Evolutionary conservation across 176 grass and related monocot genomes (phyloP).

Genomic region (Hordeum marinum): DNA sequence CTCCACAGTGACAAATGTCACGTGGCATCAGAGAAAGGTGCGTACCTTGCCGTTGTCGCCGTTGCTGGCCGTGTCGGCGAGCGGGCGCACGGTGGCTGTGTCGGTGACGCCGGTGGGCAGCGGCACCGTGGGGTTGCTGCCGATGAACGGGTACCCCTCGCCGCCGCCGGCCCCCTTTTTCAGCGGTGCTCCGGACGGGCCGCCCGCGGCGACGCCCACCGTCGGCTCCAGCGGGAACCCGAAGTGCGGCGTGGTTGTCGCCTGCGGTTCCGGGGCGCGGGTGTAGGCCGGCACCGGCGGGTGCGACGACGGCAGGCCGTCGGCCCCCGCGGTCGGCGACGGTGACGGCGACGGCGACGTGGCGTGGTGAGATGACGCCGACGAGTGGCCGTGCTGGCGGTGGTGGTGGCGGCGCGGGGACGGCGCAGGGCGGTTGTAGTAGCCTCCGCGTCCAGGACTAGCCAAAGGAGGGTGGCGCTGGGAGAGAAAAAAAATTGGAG

Average conservation of each 20-base stretch:
- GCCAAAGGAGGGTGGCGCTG: not conserved
- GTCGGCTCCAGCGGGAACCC: slow-evolving; percentile 46
- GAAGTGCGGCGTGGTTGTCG: slow-evolving; percentile 25
- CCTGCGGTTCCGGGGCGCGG: not conserved
- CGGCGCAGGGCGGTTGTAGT: not conserved
- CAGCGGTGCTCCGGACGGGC: not conserved
- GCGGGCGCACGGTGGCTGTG: slow-evolving; percentile 37
- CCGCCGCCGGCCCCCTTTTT: not conserved
- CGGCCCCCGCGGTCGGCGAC: slow-evolving; percentile 25
- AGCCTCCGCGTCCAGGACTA: not conserved
- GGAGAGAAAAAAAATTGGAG: not conserved
- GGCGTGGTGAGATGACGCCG: too few species aligned
- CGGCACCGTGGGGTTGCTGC: slow-evolving; percentile 54
- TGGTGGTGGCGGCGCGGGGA: not conserved
- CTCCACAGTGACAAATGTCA: not conserved
- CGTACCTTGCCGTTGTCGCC: slow-evolving; percentile 13
- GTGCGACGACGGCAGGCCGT: not conserved
- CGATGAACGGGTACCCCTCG: slow-evolving; percentile 55
- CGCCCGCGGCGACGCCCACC: slow-evolving; percentile 8
- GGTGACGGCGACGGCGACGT: too few species aligned
- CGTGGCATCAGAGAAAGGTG: not conserved
- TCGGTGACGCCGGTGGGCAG: slow-evolving; percentile 50
- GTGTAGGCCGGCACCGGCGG: not conserved
- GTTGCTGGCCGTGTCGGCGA: slow-evolving; percentile 10
- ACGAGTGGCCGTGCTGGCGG: not conserved